Percentiles rank a stretch among this genome's conserved stretches.
Evolutionary conservation across 441 rosid species (phyloP).

Genomic region (Euphorbia neoarborescens): DNA sequence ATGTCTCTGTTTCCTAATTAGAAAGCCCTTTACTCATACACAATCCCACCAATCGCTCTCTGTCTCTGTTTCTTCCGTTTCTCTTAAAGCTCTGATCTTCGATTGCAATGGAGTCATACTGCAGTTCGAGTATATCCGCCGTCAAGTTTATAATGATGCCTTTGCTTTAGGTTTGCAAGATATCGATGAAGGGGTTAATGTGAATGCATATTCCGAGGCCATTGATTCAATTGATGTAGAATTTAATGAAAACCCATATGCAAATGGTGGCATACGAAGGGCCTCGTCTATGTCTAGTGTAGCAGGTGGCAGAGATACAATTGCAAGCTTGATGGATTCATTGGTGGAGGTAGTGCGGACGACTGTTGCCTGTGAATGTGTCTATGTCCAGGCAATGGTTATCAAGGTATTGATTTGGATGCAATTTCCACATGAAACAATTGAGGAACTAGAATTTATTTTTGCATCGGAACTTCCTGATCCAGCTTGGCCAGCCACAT

Average conservation of each 20-base stretch:
- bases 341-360: conserved; percentile 98
- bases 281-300: conserved; percentile 57
- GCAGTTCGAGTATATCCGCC: conserved; percentile 78
- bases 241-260: conserved; percentile 66
- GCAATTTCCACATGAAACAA: conserved; percentile 94
- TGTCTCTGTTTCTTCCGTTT: conserved; percentile 27
- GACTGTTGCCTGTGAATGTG: conserved; percentile 99
- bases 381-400: conserved; percentile 96
- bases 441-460: conserved; percentile 90
- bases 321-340: conserved; percentile 85
- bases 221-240: conserved; percentile 62
- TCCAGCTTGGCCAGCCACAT: conserved; percentile 92
- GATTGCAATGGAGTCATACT: conserved; percentile 91
- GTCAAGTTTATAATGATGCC: conserved; percentile 93
- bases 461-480: conserved; percentile 99
- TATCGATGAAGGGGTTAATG: conserved; percentile 79
- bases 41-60: conserved; percentile 5
- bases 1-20: conserved; percentile 26
- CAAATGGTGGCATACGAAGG: conserved; percentile 61
- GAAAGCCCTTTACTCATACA: neutral
- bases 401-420: conserved; percentile 99
- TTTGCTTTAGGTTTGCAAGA: conserved; percentile 89
- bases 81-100: conserved; percentile 67
- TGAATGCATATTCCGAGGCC: conserved; percentile 52
- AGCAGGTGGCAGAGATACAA: conserved; percentile 76